Base-by-base conservation (phyloP, 2,329 filamentous ascomycete genomes). In the Scytalidium lignicola region DNA sequence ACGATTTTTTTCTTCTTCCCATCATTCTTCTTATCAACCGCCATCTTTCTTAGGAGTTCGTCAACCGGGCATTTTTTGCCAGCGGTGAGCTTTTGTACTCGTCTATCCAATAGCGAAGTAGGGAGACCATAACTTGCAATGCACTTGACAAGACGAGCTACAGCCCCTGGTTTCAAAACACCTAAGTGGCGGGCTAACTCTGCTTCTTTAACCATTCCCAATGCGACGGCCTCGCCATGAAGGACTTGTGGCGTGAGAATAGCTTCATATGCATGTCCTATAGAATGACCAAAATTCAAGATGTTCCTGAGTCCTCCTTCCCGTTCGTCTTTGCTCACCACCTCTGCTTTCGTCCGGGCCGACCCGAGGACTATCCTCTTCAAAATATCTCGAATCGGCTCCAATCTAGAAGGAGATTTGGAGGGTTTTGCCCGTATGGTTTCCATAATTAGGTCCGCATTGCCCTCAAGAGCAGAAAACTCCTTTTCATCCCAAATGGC, bases 161-260 rank as follows among this genome's bases (percentile, higher is more conserved):
- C 91, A 26, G 92, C 93, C 48, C 87, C 88, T 5, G 89, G 89
- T 45, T 86, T 85, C 23, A 99, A 73, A 17, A 95, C 78, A 39
- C 93, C 93, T 1, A 99, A 76, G 67, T 91, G 88, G 49, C 93
- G 86, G 20, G 93, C 89, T 48, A 99, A 74, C 67, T 97, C 93
- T 10, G 92, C 93, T 69, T 99, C 93, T 67, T 95, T 96, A 51
- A 97, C 88, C 93, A 99, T 99, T 21, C 93, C 93, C 58, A 99
- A 95, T 19, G 93, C 90, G 10, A 99, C 92, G 55, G 88, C 90
- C 66, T 99, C 93, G 52, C 93, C 93, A 63, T 99, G 93, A 6
- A 99, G 80, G 32, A 99, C 83, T 67, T 99, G 92, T 0, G 93
- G 93, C 0, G 95, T 95, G 40, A 97, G 76, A 42, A 99, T 90